Conservation (phyloP, 805 yeast genomes). For the Candida schatavii region DNA sequence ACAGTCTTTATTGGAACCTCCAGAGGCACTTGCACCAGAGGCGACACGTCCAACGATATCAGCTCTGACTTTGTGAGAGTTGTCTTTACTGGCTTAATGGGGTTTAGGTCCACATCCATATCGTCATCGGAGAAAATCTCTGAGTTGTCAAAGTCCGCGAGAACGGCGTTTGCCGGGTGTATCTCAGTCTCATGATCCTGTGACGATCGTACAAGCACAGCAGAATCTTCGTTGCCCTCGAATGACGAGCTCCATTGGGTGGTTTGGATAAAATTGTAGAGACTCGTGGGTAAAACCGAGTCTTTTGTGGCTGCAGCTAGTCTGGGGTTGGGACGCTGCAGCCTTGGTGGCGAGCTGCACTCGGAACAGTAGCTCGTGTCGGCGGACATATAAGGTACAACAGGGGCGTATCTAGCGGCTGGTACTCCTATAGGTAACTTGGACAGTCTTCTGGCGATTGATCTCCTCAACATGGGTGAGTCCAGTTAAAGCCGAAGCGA, state of each 20-base stretch:
- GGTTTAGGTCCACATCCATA: too few species aligned
- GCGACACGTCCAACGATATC: too few species aligned
- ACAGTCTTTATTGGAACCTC: too few species aligned
- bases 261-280: conserved; percentile 1
- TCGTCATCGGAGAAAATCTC: not conserved
- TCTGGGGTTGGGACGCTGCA: not conserved
- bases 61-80: too few species aligned
- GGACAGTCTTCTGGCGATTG: not conserved
- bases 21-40: too few species aligned
- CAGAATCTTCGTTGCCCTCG: conserved; percentile 7
- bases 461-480: not conserved
- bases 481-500: not conserved
- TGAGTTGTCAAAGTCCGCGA: not conserved
- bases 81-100: too few species aligned
- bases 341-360: conserved; percentile 1
- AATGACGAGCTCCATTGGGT: conserved; percentile 11
- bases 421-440: not conserved
- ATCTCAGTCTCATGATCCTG: not conserved
- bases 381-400: not conserved
- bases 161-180: not conserved
- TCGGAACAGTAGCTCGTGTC: conserved; percentile 2
- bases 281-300: not conserved
- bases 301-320: not conserved
- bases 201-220: conserved; percentile 15
- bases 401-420: not conserved